Percentiles rank a stretch among this genome's conserved stretches.
phyloP scores from a whole-genome alignment of 345 rosid genomes.

The Odontarrhena argentea region DNA sequence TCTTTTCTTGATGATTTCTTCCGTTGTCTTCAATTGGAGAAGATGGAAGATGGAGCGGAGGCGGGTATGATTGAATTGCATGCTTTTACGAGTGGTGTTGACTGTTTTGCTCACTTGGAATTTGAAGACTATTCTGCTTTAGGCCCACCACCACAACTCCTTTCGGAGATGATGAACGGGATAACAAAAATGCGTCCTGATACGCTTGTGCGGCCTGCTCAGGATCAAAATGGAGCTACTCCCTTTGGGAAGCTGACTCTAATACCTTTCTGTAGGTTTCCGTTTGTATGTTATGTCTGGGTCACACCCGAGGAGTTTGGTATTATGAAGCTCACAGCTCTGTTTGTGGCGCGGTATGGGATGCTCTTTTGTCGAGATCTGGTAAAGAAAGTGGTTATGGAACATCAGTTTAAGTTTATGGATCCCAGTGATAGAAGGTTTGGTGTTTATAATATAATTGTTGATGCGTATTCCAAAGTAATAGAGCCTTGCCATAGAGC shows the following conservation, averaged over 20 bases:
- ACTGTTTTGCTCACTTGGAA: slow-evolving; percentile 68
- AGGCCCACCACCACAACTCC: slow-evolving; percentile 48
- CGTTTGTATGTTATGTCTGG: slow-evolving; percentile 47
- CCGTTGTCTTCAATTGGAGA: slow-evolving; percentile 66
- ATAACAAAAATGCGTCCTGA: no score
- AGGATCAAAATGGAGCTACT: no score
- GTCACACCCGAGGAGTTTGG: slow-evolving; percentile 67
- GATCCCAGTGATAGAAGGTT: background rate
- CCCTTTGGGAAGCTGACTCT: no score
- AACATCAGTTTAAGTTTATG: background rate
- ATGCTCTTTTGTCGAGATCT: slow-evolving; percentile 18
- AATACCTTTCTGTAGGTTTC: background rate
- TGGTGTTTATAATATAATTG: no score
- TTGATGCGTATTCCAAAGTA: background rate
- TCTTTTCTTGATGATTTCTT: slow-evolving; percentile 39
- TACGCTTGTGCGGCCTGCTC: no score
- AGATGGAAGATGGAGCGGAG: slow-evolving; percentile 66
- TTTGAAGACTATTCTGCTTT: slow-evolving; percentile 51
- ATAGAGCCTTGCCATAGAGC: background rate
- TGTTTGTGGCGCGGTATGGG: slow-evolving; percentile 75
- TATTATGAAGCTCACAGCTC: slow-evolving; percentile 71
- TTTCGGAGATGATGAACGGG: no score
- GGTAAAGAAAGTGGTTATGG: background rate
- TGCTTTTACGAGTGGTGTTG: slow-evolving; percentile 69
- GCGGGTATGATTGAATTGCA: slow-evolving; percentile 84